Percentiles rank a stretch among this genome's conserved stretches.
phyloP scores from a whole-genome alignment of 306 rosid genomes.

The Quercus glauca region DNA sequence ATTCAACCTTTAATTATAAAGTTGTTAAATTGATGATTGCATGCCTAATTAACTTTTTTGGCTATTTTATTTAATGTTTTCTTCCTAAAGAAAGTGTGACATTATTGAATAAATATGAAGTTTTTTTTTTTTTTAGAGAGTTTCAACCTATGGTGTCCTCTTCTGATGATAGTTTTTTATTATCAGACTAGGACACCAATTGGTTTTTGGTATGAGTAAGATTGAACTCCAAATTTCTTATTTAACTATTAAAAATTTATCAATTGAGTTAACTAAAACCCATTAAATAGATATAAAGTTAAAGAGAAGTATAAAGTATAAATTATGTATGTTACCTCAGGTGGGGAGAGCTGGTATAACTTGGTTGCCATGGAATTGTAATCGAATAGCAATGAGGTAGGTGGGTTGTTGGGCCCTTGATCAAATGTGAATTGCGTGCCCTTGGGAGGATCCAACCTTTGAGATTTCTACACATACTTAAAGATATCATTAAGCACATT shows the following conservation, averaged over 20 bases:
- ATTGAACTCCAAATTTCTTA: too few relatives aligned
- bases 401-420: neutral
- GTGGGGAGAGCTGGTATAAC: slow-evolving; percentile 32
- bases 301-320: too few relatives aligned
- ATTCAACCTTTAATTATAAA: neutral
- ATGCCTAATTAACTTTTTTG: neutral
- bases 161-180: fast-evolving
- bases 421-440: slow-evolving; percentile 6
- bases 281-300: too few relatives aligned
- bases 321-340: slow-evolving; percentile 28
- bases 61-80: neutral
- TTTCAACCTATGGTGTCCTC: too few relatives aligned
- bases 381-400: slow-evolving; percentile 17
- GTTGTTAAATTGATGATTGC: neutral
- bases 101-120: too few relatives aligned
- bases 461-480: neutral
- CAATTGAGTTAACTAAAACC: too few relatives aligned
- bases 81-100: too few relatives aligned
- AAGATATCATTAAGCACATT: neutral
- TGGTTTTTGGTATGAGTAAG: fast-evolving
- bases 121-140: too few relatives aligned
- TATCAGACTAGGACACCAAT: too few relatives aligned
- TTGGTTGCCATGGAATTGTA: slow-evolving; percentile 22
- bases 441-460: neutral
- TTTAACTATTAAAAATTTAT: too few relatives aligned